These are phyloP conservation scores for Yarrowia yakushimensis DNA, from an alignment of 805 yeast species.

Conservation along the genomic window DNA sequence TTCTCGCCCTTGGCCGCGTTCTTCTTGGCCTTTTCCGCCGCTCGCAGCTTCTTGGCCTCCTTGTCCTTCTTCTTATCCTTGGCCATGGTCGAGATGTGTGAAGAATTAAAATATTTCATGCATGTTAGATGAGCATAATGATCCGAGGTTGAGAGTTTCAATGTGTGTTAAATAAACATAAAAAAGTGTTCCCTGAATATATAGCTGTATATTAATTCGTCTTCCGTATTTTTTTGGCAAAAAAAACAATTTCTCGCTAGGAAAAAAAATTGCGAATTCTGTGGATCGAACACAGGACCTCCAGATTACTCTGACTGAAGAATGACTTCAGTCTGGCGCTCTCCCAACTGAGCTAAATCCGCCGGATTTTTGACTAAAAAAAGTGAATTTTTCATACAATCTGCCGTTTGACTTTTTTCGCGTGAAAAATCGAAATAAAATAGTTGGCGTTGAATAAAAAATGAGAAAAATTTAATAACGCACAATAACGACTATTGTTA, in stretches of 20 bases:
- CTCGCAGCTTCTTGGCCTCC: slow-evolving; percentile 85
- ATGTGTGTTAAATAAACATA: too few species aligned
- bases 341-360: slow-evolving; percentile 40
- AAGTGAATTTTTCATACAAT: not conserved
- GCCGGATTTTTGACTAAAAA: not conserved
- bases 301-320: slow-evolving; percentile 45
- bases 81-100: not conserved
- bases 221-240: too few species aligned
- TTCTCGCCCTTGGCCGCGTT: slow-evolving; percentile 66
- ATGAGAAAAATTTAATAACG: too few species aligned
- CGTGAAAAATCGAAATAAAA: not conserved
- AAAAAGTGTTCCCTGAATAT: too few species aligned
- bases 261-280: slow-evolving; percentile 38
- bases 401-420: not conserved
- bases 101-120: not conserved
- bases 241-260: too few species aligned
- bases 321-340: slow-evolving; percentile 41
- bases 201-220: too few species aligned
- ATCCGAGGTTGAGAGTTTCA: too few species aligned
- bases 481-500: too few species aligned
- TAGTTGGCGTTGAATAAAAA: too few species aligned
- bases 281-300: slow-evolving; percentile 86
- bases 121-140: too few species aligned
- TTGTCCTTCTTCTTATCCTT: slow-evolving; percentile 86
- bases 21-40: slow-evolving; percentile 78